Percentiles rank a stretch among this genome's conserved stretches.
These are phyloP conservation scores for Eremothecium coryli DNA, from an alignment of 1,139 yeast species.

Conservation along the genomic window DNA sequence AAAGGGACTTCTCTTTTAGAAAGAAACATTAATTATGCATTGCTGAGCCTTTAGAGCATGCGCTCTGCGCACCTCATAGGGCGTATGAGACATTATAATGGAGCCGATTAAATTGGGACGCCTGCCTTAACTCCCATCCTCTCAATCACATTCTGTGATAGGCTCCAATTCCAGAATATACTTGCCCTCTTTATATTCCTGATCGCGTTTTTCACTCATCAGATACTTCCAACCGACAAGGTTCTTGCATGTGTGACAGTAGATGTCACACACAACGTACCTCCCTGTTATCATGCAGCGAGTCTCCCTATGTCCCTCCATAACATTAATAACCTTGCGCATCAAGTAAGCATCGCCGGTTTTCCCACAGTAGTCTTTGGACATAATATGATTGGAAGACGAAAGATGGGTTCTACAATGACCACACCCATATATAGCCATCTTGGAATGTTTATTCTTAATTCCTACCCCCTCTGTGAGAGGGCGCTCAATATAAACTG, in stretches of 20 bases:
- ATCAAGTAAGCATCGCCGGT: constrained; percentile 39
- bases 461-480: constrained; percentile 5
- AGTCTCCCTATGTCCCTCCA: constrained; percentile 29
- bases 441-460: constrained; percentile 18
- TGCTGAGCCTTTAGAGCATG: too few species aligned
- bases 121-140: too few species aligned
- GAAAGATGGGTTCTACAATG: constrained; percentile 37
- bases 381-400: constrained; percentile 33
- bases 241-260: constrained; percentile 36
- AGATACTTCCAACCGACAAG: constrained; percentile 40
- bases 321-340: constrained; percentile 34
- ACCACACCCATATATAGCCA: constrained; percentile 35
- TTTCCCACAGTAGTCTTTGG: constrained; percentile 36
- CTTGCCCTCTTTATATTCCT: constrained; percentile 37
- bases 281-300: constrained; percentile 38
- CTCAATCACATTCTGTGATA: constrained; percentile 13
- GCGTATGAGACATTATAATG: too few species aligned
- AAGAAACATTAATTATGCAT: too few species aligned
- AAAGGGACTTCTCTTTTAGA: too few species aligned
- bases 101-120: too few species aligned
- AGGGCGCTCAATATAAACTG: constrained; percentile 9
- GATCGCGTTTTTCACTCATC: constrained; percentile 30
- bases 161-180: constrained; percentile 34
- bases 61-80: too few species aligned
- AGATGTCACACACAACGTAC: constrained; percentile 35